Evolutionary conservation across 1,284 basidiomycete genomes (phyloP).

Genomic region (Cronartium quercuum): DNA sequence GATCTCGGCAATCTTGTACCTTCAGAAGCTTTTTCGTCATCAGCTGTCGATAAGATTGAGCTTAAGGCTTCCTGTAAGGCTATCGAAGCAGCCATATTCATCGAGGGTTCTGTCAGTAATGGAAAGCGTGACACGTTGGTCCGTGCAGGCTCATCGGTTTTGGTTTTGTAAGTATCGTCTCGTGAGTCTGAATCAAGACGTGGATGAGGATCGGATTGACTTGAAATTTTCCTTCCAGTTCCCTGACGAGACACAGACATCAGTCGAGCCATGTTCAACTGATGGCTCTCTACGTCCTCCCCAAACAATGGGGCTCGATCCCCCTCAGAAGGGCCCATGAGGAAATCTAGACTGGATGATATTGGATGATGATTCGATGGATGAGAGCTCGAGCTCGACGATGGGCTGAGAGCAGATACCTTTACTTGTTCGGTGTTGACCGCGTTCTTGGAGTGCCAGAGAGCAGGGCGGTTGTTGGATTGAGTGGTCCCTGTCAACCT

Average conservation of each 20-base stretch:
- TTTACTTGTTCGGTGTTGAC: neutral
- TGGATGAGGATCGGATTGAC: neutral
- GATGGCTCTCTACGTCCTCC: conserved; percentile 14
- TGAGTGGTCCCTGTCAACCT: conserved; percentile 18
- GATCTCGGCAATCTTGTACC: neutral
- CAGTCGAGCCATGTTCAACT: neutral
- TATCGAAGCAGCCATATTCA: conserved; percentile 12
- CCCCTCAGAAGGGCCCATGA: conserved; percentile 17
- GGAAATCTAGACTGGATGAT: conserved; percentile 34
- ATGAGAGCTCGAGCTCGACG: neutral
- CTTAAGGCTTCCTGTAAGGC: conserved; percentile 34
- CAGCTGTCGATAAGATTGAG: conserved; percentile 31
- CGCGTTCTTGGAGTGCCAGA: neutral
- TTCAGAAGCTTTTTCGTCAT: neutral
- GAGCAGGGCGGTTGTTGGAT: neutral
- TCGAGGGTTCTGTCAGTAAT: neutral
- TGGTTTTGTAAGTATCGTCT: neutral
- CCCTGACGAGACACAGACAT: neutral
- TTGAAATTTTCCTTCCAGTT: neutral
- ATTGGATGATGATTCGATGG: neutral
- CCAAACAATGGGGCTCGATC: conserved; percentile 28
- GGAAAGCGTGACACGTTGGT: neutral
- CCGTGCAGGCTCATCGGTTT: neutral
- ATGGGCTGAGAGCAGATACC: neutral
- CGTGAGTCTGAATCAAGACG: neutral